Evolutionary conservation across 331 rosid genomes (phyloP).

Genomic region (Dryas integrifolia): DNA sequence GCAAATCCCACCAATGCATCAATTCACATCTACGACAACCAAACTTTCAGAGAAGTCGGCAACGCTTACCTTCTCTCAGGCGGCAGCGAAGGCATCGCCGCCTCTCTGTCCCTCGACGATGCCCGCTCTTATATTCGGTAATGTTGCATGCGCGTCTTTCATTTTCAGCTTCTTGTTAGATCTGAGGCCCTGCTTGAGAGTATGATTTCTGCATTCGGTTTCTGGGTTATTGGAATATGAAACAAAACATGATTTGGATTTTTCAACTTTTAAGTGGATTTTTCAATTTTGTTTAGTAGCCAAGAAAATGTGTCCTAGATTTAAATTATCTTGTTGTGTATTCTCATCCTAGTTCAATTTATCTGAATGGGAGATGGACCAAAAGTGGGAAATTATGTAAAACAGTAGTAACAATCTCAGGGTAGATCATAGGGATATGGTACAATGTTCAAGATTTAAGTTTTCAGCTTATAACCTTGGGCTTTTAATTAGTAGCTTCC

Average conservation of each 20-base stretch:
- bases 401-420: background rate
- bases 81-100: constrained; percentile 82
- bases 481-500: background rate
- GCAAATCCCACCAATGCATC: constrained; percentile 55
- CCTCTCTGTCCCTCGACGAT: constrained; percentile 32
- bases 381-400: background rate
- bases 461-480: background rate
- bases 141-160: background rate
- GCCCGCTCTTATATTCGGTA: constrained; percentile 68
- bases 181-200: background rate
- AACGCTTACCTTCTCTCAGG: constrained; percentile 86
- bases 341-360: background rate
- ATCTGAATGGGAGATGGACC: background rate
- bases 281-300: background rate
- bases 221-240: background rate
- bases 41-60: constrained; percentile 68
- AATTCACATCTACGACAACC: constrained; percentile 61
- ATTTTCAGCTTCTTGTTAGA: background rate
- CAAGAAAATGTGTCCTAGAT: background rate
- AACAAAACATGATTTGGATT: background rate
- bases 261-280: background rate
- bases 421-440: background rate
- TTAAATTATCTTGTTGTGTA: no score
- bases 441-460: background rate
- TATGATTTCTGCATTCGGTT: background rate